Conservation (phyloP, 1,139 yeast species). For the Lipomyces yarrowii region DNA sequence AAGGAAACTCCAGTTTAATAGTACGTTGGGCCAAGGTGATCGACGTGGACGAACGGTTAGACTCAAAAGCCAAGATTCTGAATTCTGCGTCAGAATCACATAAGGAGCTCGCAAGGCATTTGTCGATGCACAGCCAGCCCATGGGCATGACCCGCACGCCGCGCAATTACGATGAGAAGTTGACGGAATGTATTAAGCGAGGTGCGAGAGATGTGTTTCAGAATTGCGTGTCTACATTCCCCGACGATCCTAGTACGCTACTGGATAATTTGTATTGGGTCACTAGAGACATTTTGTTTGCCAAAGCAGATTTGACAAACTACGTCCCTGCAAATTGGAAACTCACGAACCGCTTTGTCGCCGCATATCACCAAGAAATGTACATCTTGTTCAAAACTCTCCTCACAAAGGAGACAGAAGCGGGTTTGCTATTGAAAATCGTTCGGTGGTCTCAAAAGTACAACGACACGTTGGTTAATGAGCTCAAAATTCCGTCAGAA, state of each 20-base stretch:
- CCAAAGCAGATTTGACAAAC: conserved; percentile 58
- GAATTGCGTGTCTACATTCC: conserved; percentile 62
- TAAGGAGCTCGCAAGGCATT: conserved; percentile 23
- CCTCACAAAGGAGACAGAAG: conserved; percentile 67
- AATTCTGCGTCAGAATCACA: conserved; percentile 38
- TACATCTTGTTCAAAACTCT: conserved; percentile 64
- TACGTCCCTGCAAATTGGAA: conserved; percentile 78
- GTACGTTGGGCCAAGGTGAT: conserved; percentile 74
- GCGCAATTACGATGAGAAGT: conserved; percentile 67
- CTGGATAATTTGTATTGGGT: conserved; percentile 80
- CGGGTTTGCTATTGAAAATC: conserved; percentile 48
- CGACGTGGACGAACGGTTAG: conserved; percentile 80
- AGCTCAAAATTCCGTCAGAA: conserved; percentile 50
- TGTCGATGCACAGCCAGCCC: conserved; percentile 14
- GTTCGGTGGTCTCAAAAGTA: conserved; percentile 78
- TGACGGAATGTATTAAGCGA: conserved; percentile 61
- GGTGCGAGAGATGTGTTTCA: conserved; percentile 67
- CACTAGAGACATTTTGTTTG: conserved; percentile 73
- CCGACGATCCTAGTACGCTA: conserved; percentile 47
- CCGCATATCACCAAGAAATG: conserved; percentile 68
- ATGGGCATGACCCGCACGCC: conserved; percentile 39
- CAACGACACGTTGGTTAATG: conserved; percentile 52
- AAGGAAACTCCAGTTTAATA: conserved; percentile 66
- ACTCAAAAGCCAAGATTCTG: conserved; percentile 46
- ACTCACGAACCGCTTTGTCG: conserved; percentile 62